Base-by-base conservation (phyloP, 805 yeast genomes). In the Saccharomycopsis amapae region DNA sequence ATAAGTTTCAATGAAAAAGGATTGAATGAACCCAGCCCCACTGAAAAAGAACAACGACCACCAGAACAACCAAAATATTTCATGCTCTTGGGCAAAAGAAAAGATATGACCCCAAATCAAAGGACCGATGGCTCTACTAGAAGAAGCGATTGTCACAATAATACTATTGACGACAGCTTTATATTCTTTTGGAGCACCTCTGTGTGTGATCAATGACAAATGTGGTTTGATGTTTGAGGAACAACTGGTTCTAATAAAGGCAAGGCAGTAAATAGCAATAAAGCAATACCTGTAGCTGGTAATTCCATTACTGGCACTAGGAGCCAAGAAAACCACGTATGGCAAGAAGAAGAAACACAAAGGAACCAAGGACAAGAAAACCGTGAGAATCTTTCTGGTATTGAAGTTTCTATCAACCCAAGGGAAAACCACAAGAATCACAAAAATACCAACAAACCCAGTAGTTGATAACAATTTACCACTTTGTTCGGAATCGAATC, bases 341-440 rank as follows among this genome's bases (percentile, higher is more conserved):
- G 80, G 79, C 12, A 71, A 49, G 3, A 60, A 42, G 4, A 66
- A 46, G 56, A 71, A 71, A 5, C 65, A 56, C 2, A 70, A 35
- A 4, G 77, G 74, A 44, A 64, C 65, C 12, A 66, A 45, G 24
- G 59, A 48, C 19, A 64, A 50, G 4, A 68, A 56, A 4, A 59
- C 35, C 40, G 68, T 56, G 52, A 60, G 66, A 18, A 68, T 62
- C 15, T 55, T 52, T 33, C 69, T 57, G 4, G 74, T 60, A 25
- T 66, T 64, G 48, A 64, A 64, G 32, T 56, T 57, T 39, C 72
- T 55, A 53, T 76, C 81, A 20, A 76, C 60, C 32, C 59, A 61
- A 3, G 83, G 83, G 57, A 70, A 77, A 4, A 76, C 53, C 38
- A 78, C 61, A 38, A 75, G 45, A 35, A 78, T 71, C 38, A 73